phyloP scores from a whole-genome alignment of 1,139 yeast species.

The Pichia sp. region DNA sequence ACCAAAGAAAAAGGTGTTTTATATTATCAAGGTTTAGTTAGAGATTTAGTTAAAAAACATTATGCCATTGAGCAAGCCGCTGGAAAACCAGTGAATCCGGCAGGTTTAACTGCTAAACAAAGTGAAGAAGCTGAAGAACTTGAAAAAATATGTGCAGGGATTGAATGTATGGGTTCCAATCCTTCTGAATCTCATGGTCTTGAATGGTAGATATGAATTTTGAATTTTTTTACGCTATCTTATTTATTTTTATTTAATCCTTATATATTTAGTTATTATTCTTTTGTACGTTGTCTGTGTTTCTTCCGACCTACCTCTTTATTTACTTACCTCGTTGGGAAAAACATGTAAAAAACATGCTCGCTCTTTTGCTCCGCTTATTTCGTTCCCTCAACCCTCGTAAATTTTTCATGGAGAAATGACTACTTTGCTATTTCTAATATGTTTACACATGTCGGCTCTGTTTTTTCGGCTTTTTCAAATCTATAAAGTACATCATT shows the following conservation, averaged over 20 bases:
- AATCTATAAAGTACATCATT: neutral
- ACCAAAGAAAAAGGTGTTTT: slow-evolving; percentile 52
- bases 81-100: slow-evolving; percentile 47
- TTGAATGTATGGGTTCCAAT: slow-evolving; percentile 41
- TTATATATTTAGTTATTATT: neutral
- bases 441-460: neutral
- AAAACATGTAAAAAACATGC: neutral
- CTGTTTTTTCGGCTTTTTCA: neutral
- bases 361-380: neutral
- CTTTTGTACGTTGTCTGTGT: neutral
- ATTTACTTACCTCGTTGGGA: neutral
- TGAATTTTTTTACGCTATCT: neutral
- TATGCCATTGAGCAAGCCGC: slow-evolving; percentile 38
- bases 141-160: slow-evolving; percentile 42
- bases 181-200: slow-evolving; percentile 28
- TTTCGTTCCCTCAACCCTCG: neutral
- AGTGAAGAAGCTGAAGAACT: slow-evolving; percentile 41
- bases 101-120: slow-evolving; percentile 36
- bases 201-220: slow-evolving; percentile 22
- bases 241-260: neutral
- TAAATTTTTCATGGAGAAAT: neutral
- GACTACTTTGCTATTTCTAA: neutral
- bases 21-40: slow-evolving; percentile 49
- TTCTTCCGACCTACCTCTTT: neutral
- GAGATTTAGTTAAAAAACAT: slow-evolving; percentile 53